phyloP scores from a whole-genome alignment of 2,329 filamentous ascomycete genomes.

The Talaromyces sp. region DNA sequence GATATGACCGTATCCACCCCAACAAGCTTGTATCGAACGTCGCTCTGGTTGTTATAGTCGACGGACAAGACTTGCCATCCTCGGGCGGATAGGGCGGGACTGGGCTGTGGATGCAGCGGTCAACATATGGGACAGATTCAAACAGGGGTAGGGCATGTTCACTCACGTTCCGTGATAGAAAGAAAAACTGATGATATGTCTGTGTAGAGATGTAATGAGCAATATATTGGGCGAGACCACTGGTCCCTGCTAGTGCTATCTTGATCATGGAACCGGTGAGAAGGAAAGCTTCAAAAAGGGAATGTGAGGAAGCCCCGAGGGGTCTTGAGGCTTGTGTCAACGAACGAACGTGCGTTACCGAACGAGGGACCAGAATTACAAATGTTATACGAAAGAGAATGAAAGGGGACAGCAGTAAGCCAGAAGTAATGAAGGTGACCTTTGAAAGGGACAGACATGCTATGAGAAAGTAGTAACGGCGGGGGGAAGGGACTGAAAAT shows the following conservation, averaged over 20 bases:
- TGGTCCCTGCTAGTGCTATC: slow-evolving; percentile 61
- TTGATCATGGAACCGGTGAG: slow-evolving; percentile 49
- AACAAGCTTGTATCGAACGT: slow-evolving; percentile 63
- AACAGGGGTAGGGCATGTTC: not conserved
- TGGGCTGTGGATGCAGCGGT: slow-evolving; percentile 28
- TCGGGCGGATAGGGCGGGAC: slow-evolving; percentile 35
- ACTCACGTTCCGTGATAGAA: slow-evolving; percentile 61
- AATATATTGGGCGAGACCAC: slow-evolving; percentile 57
- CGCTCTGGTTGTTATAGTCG: slow-evolving; percentile 60
- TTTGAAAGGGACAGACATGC: not conserved
- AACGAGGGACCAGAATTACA: slow-evolving; percentile 8
- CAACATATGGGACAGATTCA: slow-evolving; percentile 2
- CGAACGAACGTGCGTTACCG: not conserved
- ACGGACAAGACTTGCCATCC: slow-evolving; percentile 65
- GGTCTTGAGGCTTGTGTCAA: not conserved
- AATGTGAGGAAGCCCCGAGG: not conserved
- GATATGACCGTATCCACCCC: slow-evolving; percentile 74
- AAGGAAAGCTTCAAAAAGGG: not conserved
- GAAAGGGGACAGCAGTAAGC: not conserved
- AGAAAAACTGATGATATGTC: slow-evolving; percentile 63
- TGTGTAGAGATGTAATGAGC: slow-evolving; percentile 58
- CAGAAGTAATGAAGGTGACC: not conserved
- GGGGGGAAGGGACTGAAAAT: not conserved
- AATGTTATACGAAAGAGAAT: not conserved
- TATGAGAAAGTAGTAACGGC: not conserved